A percentile compares a stretch with the other conserved stretches of the same genome.
Conservation (phyloP, 805 yeast genomes). For the Candida hispaniensis region DNA sequence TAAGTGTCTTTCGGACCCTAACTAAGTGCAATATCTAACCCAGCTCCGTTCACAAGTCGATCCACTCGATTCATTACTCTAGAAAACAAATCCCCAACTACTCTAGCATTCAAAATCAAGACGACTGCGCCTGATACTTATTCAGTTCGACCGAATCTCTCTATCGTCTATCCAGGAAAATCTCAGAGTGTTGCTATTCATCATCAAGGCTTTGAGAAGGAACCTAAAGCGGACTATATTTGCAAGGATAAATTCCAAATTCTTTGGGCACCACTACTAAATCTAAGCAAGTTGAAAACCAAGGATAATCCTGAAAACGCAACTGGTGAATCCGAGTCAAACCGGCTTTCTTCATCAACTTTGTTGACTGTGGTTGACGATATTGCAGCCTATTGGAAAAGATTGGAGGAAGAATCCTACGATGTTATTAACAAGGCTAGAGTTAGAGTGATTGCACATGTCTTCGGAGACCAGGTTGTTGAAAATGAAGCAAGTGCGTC, state of each 20-base stretch:
- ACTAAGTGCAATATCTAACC: constrained; percentile 1
- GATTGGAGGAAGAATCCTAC: constrained; percentile 10
- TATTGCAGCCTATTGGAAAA: constrained; percentile 13
- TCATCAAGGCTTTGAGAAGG: constrained; percentile 70
- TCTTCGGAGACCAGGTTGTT: neutral
- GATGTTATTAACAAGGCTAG: constrained; percentile 14
- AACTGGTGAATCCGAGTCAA: neutral
- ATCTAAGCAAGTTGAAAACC: constrained; percentile 7
- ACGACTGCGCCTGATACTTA: constrained; percentile 94
- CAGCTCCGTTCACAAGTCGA: constrained; percentile 14
- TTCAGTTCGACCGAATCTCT: constrained; percentile 94
- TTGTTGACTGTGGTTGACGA: constrained; percentile 11
- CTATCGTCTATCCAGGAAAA: constrained; percentile 65
- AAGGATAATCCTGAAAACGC: constrained; percentile 1
- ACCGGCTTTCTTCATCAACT: constrained; percentile 9
- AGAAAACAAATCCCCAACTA: constrained; percentile 19
- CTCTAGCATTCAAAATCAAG: constrained; percentile 87
- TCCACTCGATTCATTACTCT: constrained; percentile 16
- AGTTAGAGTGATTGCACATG: constrained; percentile 12
- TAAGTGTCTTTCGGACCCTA: constrained; percentile 2
- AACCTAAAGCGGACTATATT: constrained; percentile 61
- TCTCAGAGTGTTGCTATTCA: constrained; percentile 63
- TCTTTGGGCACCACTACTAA: constrained; percentile 31
- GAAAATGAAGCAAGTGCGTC: too few species aligned
- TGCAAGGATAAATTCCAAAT: constrained; percentile 89